Conservation (phyloP, 2,329 filamentous ascomycete genomes). For the Thermochaetoides dissita region DNA sequence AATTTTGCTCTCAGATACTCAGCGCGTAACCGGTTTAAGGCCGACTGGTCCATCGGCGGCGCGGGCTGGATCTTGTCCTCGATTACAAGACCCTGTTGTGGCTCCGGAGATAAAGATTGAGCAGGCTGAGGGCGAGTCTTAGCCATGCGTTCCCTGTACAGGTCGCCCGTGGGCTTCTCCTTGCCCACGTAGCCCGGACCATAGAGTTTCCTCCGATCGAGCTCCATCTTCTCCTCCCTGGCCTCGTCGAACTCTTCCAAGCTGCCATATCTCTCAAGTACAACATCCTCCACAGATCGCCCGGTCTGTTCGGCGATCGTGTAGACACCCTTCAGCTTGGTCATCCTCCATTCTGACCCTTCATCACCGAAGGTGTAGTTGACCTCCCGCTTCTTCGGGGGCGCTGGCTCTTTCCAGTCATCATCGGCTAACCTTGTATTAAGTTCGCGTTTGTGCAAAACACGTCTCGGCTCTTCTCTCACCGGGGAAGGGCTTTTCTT, state of each 20-base stretch:
- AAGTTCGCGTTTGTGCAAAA: slow-evolving; percentile 67
- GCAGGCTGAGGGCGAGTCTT: slow-evolving; percentile 28
- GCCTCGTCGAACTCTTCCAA: slow-evolving; percentile 82
- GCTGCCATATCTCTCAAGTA: slow-evolving; percentile 66
- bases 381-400: slow-evolving; percentile 47
- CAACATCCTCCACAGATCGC: slow-evolving; percentile 65
- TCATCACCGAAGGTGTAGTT: slow-evolving; percentile 78
- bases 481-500: slow-evolving; percentile 36
- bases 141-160: slow-evolving; percentile 64
- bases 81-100: slow-evolving; percentile 42
- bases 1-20: slow-evolving; percentile 94
- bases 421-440: slow-evolving; percentile 50
- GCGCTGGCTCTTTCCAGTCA: slow-evolving; percentile 40
- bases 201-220: slow-evolving; percentile 71
- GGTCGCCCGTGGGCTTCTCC: slow-evolving; percentile 73
- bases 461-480: slow-evolving; percentile 52
- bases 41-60: slow-evolving; percentile 56
- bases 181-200: slow-evolving; percentile 74
- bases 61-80: slow-evolving; percentile 35
- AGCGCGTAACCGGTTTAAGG: slow-evolving; percentile 78
- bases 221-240: slow-evolving; percentile 79
- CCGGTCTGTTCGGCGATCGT: slow-evolving; percentile 60
- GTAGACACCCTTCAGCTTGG: slow-evolving; percentile 77
- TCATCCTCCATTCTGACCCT: slow-evolving; percentile 93
- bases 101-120: slow-evolving; percentile 13